Percentiles rank a stretch among this genome's conserved stretches.
phyloP scores from a whole-genome alignment of 306 rosid genomes.

The Glycine tomentella region DNA sequence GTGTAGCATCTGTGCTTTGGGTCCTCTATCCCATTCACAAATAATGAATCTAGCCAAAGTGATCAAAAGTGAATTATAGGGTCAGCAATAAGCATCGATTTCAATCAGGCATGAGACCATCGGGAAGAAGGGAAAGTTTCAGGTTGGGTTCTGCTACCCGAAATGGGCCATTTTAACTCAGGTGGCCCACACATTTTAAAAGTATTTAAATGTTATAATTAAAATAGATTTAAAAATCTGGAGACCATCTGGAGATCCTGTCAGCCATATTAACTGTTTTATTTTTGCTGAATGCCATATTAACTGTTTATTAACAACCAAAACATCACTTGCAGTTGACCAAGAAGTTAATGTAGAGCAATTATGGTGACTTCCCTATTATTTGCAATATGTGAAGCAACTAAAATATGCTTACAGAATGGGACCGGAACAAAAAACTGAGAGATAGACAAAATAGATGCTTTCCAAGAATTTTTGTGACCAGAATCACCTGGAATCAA shows the following conservation, averaged over 20 bases:
- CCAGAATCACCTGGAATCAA: slow-evolving; percentile 77
- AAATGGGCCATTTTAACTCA: neutral
- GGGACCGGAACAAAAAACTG: slow-evolving; percentile 17
- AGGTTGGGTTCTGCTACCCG: neutral
- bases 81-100: neutral
- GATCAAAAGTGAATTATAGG: neutral
- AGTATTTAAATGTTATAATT: slow-evolving; percentile 2
- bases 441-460: slow-evolving; percentile 33
- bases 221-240: neutral
- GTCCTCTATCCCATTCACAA: neutral
- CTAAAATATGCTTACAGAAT: slow-evolving; percentile 17
- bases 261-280: neutral
- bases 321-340: neutral
- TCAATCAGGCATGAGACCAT: neutral
- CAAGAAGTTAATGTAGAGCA: slow-evolving; percentile 27
- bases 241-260: neutral
- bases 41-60: neutral
- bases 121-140: neutral
- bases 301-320: neutral
- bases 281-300: too few relatives aligned
- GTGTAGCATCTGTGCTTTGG: neutral
- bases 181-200: neutral
- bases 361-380: neutral
- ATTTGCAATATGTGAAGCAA: slow-evolving; percentile 28
- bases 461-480: slow-evolving; percentile 32